Percentiles rank a stretch among this genome's conserved stretches.
phyloP scores from a whole-genome alignment of 495 filamentous ascomycete species.

The Neurospora sp. region DNA sequence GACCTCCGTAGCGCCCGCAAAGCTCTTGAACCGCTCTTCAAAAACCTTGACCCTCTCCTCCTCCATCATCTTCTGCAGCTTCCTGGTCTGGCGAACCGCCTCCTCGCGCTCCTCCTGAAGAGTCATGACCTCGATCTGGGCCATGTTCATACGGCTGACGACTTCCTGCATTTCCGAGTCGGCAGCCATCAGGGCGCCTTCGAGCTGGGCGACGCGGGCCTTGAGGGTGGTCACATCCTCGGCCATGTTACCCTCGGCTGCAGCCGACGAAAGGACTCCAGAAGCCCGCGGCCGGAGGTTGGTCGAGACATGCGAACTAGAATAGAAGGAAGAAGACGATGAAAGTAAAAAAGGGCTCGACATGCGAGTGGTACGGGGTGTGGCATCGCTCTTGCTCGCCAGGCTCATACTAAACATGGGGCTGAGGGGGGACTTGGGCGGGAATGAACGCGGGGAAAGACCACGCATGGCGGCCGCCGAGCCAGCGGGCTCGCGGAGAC shows the following conservation, averaged over 20 bases:
- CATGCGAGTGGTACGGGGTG: slow-evolving; percentile 19
- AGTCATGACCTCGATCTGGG: slow-evolving; percentile 88
- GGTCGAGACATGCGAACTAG: neutral
- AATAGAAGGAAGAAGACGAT: neutral
- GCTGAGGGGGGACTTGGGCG: slow-evolving; percentile 48
- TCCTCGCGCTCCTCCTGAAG: slow-evolving; percentile 88
- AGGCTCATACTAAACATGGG: slow-evolving; percentile 47
- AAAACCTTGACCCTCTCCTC: slow-evolving; percentile 37
- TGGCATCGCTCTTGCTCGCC: slow-evolving; percentile 4
- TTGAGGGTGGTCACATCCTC: slow-evolving; percentile 65
- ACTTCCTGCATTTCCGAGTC: slow-evolving; percentile 94
- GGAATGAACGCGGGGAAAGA: slow-evolving; percentile 31
- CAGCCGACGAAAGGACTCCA: slow-evolving; percentile 27
- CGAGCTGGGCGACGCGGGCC: slow-evolving; percentile 55
- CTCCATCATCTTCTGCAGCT: slow-evolving; percentile 49
- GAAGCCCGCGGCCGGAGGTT: slow-evolving; percentile 22
- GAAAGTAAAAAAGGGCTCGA: slow-evolving; percentile 14
- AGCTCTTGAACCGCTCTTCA: slow-evolving; percentile 32
- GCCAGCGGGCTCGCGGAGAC: slow-evolving; percentile 45
- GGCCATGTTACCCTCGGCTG: slow-evolving; percentile 38
- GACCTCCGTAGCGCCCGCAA: slow-evolving; percentile 14
- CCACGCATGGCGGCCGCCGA: slow-evolving; percentile 10
- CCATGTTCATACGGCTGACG: slow-evolving; percentile 80
- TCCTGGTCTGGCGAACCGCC: slow-evolving; percentile 71
- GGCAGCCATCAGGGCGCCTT: slow-evolving; percentile 68